These are phyloP conservation scores for Psidium friedrichsthalianum DNA, from an alignment of 345 rosid species.

Conservation along the genomic window DNA sequence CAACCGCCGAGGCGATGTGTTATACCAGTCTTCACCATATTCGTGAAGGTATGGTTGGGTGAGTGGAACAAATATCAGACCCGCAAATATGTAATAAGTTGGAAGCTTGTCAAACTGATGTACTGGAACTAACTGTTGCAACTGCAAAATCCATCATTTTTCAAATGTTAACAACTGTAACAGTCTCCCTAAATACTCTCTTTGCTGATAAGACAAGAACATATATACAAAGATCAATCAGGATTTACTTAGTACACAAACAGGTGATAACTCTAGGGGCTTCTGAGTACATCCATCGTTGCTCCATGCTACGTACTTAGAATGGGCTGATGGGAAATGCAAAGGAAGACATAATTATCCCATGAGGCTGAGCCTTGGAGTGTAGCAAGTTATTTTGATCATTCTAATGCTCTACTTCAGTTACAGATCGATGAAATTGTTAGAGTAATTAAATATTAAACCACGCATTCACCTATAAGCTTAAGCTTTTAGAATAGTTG, in stretches of 20 bases:
- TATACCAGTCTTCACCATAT: conserved; percentile 93
- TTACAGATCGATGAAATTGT: not conserved
- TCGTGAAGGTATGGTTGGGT: conserved; percentile 87
- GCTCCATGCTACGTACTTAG: not conserved
- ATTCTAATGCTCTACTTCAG: not conserved
- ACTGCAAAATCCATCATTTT: conserved; percentile 25
- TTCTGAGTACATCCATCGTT: not conserved
- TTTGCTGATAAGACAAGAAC: not conserved
- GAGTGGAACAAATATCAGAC: conserved; percentile 74
- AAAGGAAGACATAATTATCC: not conserved
- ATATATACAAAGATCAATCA: not conserved
- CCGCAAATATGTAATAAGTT: conserved; percentile 92
- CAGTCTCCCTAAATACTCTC: not conserved
- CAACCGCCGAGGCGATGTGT: conserved; percentile 67
- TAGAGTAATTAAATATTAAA: too few relatives aligned
- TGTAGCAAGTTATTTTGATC: not conserved
- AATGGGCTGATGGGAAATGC: not conserved
- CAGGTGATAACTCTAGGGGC: not conserved
- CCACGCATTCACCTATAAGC: too few relatives aligned
- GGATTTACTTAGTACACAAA: not conserved
- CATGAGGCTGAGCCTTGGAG: not conserved
- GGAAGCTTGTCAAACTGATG: conserved; percentile 83
- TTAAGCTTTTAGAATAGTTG: too few relatives aligned
- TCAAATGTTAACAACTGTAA: not conserved
- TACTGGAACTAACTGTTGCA: conserved; percentile 84